phyloP scores from a whole-genome alignment of 805 yeast genomes.

The Blastobotrys robertii region DNA sequence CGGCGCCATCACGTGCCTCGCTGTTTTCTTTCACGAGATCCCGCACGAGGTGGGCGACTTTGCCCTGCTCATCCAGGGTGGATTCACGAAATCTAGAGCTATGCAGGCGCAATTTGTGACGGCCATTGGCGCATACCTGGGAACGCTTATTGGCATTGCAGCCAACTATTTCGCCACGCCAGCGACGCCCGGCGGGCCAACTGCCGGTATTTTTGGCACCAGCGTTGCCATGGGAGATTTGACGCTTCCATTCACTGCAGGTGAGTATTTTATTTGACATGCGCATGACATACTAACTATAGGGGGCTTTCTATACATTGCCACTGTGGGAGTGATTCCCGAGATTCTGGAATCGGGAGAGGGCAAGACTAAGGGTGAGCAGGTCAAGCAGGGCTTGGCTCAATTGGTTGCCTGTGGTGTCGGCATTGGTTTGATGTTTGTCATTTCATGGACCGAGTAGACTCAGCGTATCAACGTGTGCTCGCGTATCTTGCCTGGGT shows the following conservation, averaged over 20 bases:
- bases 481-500: not conserved
- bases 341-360: constrained; percentile 44
- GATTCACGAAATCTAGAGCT: constrained; percentile 56
- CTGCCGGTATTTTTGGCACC: constrained; percentile 40
- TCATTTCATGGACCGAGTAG: constrained; percentile 39
- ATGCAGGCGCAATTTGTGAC: constrained; percentile 58
- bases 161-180: constrained; percentile 32
- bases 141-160: constrained; percentile 54
- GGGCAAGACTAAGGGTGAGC: constrained; percentile 29
- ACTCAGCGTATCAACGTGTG: constrained; percentile 8
- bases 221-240: constrained; percentile 41
- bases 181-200: not conserved
- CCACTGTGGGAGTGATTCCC: constrained; percentile 67
- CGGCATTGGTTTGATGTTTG: constrained; percentile 52
- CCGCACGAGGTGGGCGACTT: constrained; percentile 80
- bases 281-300: too few species aligned
- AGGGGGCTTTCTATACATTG: constrained; percentile 51
- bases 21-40: constrained; percentile 66
- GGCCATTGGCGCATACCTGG: constrained; percentile 53
- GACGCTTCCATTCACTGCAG: constrained; percentile 65
- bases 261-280: constrained; percentile 27
- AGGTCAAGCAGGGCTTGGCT: constrained; percentile 30
- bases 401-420: constrained; percentile 42
- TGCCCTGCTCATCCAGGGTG: constrained; percentile 60
- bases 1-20: constrained; percentile 61